Percentiles rank a stretch among this genome's conserved stretches.
phyloP scores from a whole-genome alignment of 768 basidiomycete genomes.

The Boletus reticulatus region DNA sequence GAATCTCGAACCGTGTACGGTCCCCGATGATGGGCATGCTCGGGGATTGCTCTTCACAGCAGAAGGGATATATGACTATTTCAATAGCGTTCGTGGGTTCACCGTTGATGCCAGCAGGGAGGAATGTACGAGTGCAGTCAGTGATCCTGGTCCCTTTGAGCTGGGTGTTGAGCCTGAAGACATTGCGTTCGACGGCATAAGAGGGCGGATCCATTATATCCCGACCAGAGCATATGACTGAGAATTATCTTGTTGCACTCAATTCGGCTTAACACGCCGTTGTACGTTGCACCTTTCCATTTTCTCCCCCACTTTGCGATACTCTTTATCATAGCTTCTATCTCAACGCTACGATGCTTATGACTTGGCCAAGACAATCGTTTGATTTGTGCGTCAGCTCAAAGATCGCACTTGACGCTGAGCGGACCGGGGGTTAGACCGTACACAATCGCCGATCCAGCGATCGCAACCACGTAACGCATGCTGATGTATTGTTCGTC shows the following conservation, averaged over 20 bases:
- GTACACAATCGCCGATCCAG: conserved; percentile 53
- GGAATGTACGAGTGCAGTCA: background rate
- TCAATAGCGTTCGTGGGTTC: background rate
- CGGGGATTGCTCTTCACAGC: background rate
- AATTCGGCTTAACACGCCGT: too few relatives aligned
- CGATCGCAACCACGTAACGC: conserved; percentile 30
- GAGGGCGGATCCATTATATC: too few relatives aligned
- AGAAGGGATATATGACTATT: background rate
- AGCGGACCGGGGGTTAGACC: conserved; percentile 54
- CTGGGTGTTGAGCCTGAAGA: too few relatives aligned
- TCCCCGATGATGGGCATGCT: background rate
- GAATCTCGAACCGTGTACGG: background rate
- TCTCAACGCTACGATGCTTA: too few relatives aligned
- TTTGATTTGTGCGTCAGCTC: conserved; percentile 5
- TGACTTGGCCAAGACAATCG: background rate
- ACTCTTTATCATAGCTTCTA: too few relatives aligned
- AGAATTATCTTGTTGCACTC: too few relatives aligned
- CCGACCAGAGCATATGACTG: too few relatives aligned
- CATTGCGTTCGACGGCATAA: too few relatives aligned
- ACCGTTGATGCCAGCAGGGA: background rate
- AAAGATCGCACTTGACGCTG: conserved; percentile 45
- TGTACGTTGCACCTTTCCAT: too few relatives aligned
- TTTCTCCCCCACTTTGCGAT: too few relatives aligned
- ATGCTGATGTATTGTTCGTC: too few relatives aligned
- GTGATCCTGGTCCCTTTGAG: background rate